These are phyloP conservation scores for Colletotrichum tanaceti DNA, from an alignment of 2,329 filamentous ascomycete species.

Conservation along the genomic window DNA sequence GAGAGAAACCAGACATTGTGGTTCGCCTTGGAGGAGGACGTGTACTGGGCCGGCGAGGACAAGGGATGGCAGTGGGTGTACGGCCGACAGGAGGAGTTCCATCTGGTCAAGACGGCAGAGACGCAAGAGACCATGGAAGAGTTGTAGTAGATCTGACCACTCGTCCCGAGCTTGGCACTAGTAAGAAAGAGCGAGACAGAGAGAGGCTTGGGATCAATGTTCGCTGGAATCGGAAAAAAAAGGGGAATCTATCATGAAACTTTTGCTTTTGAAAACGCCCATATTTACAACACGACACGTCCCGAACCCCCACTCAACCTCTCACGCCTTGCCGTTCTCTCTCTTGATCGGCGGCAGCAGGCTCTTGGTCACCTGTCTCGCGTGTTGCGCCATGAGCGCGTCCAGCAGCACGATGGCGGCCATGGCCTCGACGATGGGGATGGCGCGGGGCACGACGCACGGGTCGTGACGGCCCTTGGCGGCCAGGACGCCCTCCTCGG, in stretches of 20 bases:
- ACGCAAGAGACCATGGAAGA: slow-evolving; percentile 19
- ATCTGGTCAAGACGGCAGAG: slow-evolving; percentile 48
- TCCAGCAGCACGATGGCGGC: slow-evolving; percentile 89
- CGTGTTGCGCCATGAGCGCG: slow-evolving; percentile 84
- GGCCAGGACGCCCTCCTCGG: slow-evolving; percentile 77
- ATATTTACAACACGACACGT: slow-evolving; percentile 31
- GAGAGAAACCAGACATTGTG: slow-evolving; percentile 57
- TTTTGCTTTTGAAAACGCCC: slow-evolving; percentile 27
- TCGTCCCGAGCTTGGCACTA: not conserved
- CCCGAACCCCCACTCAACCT: not conserved
- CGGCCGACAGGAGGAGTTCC: slow-evolving; percentile 59
- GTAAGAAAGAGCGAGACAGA: no score
- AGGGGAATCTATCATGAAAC: slow-evolving; percentile 32
- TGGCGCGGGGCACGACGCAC: slow-evolving; percentile 87
- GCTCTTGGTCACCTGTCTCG: slow-evolving; percentile 52
- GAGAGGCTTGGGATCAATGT: not conserved
- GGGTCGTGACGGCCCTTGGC: slow-evolving; percentile 96
- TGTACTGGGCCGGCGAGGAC: slow-evolving; percentile 57
- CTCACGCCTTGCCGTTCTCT: slow-evolving; percentile 27
- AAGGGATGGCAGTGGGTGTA: slow-evolving; percentile 61
- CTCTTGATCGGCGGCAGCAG: slow-evolving; percentile 39
- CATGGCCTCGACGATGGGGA: slow-evolving; percentile 94
- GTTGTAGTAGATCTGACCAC: slow-evolving; percentile 7
- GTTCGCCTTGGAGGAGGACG: slow-evolving; percentile 63
- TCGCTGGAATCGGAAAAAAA: slow-evolving; percentile 9